Conservation (phyloP, 2,329 filamentous ascomycete genomes). For the Arthrobotrys sinensis region DNA sequence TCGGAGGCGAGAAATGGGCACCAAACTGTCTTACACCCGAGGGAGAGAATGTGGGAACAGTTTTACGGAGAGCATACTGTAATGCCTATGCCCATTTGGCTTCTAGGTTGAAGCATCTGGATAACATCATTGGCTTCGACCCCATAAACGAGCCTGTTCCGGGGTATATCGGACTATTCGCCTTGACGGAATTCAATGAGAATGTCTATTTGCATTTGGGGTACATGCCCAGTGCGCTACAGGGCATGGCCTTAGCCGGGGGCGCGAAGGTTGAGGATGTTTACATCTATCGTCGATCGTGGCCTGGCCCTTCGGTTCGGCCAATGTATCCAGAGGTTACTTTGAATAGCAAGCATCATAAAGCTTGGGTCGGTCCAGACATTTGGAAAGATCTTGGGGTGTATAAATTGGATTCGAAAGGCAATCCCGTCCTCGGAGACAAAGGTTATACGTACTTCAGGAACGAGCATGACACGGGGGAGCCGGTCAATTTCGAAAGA, state of each 20-base stretch:
- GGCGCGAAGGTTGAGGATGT: conserved; percentile 67
- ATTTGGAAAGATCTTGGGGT: conserved; percentile 69
- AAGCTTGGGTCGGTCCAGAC: conserved; percentile 63
- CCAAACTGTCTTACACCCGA: conserved; percentile 77
- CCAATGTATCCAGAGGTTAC: conserved; percentile 66
- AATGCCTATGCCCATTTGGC: conserved; percentile 85
- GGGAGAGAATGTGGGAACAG: conserved; percentile 95
- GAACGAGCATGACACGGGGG: conserved; percentile 67
- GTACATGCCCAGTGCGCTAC: conserved; percentile 67
- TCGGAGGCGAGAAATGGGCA: conserved; percentile 89
- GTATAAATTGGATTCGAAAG: conserved; percentile 66
- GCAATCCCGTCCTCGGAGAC: conserved; percentile 64
- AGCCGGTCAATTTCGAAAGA: conserved; percentile 68
- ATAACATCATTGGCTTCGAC: conserved; percentile 67
- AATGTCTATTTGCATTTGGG: conserved; percentile 69
- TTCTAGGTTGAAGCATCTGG: conserved; percentile 69
- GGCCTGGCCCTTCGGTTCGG: conserved; percentile 68
- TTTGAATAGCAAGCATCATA: conserved; percentile 67
- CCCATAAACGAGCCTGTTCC: conserved; percentile 69
- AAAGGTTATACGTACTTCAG: conserved; percentile 67
- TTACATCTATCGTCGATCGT: conserved; percentile 68
- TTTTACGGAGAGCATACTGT: conserved; percentile 88
- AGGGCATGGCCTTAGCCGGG: conserved; percentile 68
- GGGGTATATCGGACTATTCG: conserved; percentile 68
- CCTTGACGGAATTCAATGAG: conserved; percentile 68